Base-by-base conservation (phyloP, 2,329 filamentous ascomycete species). In the Aspergillus amoenus region DNA sequence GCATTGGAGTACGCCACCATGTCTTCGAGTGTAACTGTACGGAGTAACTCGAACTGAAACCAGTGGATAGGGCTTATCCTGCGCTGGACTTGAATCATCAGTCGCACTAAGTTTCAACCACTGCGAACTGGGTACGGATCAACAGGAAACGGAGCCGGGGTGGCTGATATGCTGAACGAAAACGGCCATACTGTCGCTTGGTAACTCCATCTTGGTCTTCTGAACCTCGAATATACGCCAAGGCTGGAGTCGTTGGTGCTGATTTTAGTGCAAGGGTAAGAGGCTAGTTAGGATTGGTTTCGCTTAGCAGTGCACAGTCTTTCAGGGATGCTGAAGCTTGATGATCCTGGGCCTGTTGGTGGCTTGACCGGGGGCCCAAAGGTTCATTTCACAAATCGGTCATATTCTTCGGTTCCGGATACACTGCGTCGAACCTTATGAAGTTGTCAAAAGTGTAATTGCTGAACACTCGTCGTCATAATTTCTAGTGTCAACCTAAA, bases 21-120 rank as follows among this genome's bases (percentile, higher is more conserved):
- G 44, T 41, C 43, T 11, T 43, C 17, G 44, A 52, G 46, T 58
- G 55, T 60, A 55, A 58, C 55, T 43, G 9, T 32, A 47, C 44
- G 42, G 30, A 55, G 55, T 58, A 55, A 58, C 52, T 53, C 27
- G 39, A 47, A 45, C 51, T 56, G 27, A 47, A 45, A 52, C 41
- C 30, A 22, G 27, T 24, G 30, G 45, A 18, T 17, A 9, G 39
- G 39, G 15, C 32, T 41, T 18, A 30, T 18, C n/a, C 30, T 27
- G 22, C 41, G 17, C 9, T 17, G 22, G 27, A 24, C 40, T 45
- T 30, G 27, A 30, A 30, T 30, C 27, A 30, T 30, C 27, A 30
- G 27, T 30, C 8, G 27, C 27, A 30, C 8, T 30, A 30, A 30
- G 27, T 30, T 30, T 30, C 27, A 9, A 9, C 27, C 9, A 3